Conservation (phyloP, 495 filamentous ascomycete genomes). For the Xylaria telfairii region DNA sequence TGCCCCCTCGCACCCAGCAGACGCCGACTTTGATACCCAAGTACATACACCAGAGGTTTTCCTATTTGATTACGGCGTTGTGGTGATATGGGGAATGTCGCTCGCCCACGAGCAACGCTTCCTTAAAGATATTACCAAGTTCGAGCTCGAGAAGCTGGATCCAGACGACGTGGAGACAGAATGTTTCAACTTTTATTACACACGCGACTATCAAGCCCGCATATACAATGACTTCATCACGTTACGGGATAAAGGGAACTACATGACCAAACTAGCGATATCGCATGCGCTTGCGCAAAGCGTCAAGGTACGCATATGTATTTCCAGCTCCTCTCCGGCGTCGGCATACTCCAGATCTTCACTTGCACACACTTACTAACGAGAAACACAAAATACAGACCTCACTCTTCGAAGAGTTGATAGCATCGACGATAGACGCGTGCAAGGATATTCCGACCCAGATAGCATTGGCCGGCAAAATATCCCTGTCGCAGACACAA, state of each 20-base stretch:
- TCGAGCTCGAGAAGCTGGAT: constrained; percentile 86
- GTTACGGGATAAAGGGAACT: constrained; percentile 86
- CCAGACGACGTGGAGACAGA: constrained; percentile 92
- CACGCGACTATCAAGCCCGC: constrained; percentile 91
- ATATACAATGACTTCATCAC: constrained; percentile 99
- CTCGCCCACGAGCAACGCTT: constrained; percentile 82
- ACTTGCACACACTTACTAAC: not conserved
- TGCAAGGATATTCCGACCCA: constrained; percentile 89
- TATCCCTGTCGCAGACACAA: constrained; percentile 78
- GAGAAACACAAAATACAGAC: constrained; percentile 59
- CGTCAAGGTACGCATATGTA: constrained; percentile 68
- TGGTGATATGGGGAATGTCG: constrained; percentile 99
- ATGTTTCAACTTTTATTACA: constrained; percentile 99
- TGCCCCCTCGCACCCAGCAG: constrained; percentile 30
- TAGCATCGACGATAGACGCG: constrained; percentile 88
- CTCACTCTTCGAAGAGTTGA: constrained; percentile 94
- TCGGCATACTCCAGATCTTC: not conserved
- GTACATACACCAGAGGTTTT: constrained; percentile 94
- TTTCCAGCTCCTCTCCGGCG: not conserved
- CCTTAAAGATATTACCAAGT: constrained; percentile 93
- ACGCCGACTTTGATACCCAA: constrained; percentile 68
- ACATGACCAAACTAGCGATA: constrained; percentile 98
- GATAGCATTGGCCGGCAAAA: constrained; percentile 89
- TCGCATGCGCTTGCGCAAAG: constrained; percentile 93
- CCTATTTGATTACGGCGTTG: constrained; percentile 96